A percentile compares a stretch with the other conserved stretches of the same genome.
Evolutionary conservation across 2,329 filamentous ascomycete species (phyloP).

Genomic region (Colletotrichum sp.): DNA sequence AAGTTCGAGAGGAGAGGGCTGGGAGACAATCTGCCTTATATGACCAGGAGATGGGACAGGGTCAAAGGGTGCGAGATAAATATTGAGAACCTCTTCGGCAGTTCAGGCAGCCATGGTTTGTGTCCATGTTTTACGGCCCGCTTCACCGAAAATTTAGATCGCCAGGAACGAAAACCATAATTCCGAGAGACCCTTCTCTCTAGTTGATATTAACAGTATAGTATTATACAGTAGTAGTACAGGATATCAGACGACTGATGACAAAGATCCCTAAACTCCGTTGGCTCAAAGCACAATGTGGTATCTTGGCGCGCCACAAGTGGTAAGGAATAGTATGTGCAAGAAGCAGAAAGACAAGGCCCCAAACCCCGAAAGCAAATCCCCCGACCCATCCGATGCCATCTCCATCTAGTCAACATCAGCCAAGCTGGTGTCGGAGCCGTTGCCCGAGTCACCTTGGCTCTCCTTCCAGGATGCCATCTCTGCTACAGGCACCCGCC

Average conservation of each 20-base stretch:
- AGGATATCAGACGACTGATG: conserved; percentile 7
- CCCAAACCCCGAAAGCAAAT: not conserved
- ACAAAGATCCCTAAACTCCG: conserved; percentile 16
- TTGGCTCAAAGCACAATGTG: not conserved
- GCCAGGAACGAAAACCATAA: not conserved
- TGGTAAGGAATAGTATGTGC: conserved; percentile 7
- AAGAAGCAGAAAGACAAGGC: not conserved
- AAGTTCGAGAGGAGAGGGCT: not conserved
- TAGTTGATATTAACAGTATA: not conserved
- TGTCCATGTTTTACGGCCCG: not conserved
- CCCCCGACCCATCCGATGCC: not conserved
- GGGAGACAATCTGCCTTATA: not conserved
- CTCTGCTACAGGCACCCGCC: conserved; percentile 70
- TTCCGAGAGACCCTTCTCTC: not conserved
- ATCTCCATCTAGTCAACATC: conserved; percentile 32
- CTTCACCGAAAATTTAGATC: not conserved
- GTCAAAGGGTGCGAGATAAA: not conserved
- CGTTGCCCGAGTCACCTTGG: conserved; percentile 39
- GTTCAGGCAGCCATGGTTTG: not conserved
- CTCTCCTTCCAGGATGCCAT: conserved; percentile 61
- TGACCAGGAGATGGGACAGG: not conserved
- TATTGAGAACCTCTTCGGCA: not conserved
- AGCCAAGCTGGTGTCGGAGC: conserved; percentile 24
- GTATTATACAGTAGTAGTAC: conserved; percentile 21
- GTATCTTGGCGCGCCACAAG: not conserved